A percentile compares a stretch with the other conserved stretches of the same genome.
Evolutionary conservation across 441 rosid genomes (phyloP).

Genomic region (Erodium texanum): DNA sequence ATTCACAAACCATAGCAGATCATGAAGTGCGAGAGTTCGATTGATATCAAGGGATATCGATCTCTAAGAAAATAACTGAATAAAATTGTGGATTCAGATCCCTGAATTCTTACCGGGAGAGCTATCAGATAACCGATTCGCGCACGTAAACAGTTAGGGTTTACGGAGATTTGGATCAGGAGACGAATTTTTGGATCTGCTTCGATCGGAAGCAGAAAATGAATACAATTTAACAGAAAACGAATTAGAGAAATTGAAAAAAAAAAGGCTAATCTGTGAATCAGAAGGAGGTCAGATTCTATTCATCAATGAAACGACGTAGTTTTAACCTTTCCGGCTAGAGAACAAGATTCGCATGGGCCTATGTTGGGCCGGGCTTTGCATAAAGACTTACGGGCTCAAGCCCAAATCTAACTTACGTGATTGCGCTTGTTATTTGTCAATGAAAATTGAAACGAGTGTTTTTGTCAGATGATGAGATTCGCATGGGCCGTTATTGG

Average conservation of each 20-base stretch:
- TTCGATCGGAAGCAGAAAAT: neutral
- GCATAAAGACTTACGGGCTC: too few relatives aligned
- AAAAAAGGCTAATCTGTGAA: neutral
- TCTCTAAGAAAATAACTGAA: neutral
- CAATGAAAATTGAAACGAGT: too few relatives aligned
- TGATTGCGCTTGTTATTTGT: too few relatives aligned
- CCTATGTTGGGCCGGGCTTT: too few relatives aligned
- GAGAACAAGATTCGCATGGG: too few relatives aligned
- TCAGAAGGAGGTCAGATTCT: neutral
- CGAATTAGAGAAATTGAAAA: too few relatives aligned
- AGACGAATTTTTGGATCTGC: neutral
- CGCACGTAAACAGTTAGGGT: neutral
- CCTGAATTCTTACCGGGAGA: neutral
- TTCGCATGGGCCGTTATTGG: too few relatives aligned
- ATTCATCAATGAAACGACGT: too few relatives aligned
- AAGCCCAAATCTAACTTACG: too few relatives aligned
- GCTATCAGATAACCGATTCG: neutral
- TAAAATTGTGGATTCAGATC: neutral
- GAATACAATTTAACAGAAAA: neutral
- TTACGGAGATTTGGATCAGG: neutral
- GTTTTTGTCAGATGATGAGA: too few relatives aligned
- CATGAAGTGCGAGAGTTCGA: neutral
- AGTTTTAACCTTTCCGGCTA: too few relatives aligned
- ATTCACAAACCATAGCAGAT: neutral
- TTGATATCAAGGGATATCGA: neutral